Conservation (phyloP, 805 yeast genomes). For the Tanozyma kutaoensis region DNA sequence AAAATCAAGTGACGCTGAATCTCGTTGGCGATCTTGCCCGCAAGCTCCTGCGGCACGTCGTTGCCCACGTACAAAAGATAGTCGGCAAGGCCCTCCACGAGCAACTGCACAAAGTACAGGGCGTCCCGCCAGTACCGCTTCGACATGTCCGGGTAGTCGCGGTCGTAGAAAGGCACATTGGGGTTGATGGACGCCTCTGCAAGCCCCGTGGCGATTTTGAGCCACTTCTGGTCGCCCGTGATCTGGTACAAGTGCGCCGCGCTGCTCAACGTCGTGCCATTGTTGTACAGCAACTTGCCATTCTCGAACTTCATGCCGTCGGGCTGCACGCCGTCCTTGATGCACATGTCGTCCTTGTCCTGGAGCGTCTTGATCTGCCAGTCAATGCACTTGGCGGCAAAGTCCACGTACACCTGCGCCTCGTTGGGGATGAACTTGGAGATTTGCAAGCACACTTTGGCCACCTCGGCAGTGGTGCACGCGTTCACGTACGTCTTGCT, state of each 20-base stretch:
- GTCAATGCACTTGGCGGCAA: constrained; percentile 46
- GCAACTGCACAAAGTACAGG: constrained; percentile 48
- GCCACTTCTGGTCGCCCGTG: constrained; percentile 41
- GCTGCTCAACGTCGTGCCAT: constrained; percentile 51
- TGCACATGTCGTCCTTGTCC: constrained; percentile 41
- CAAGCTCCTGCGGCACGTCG: constrained; percentile 22
- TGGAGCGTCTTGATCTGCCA: constrained; percentile 41
- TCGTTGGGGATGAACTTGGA: constrained; percentile 40
- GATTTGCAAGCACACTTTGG: constrained; percentile 45
- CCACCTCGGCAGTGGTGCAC: constrained; percentile 57
- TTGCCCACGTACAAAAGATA: constrained; percentile 37
- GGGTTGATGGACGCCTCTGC: constrained; percentile 50
- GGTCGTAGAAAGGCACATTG: constrained; percentile 43
- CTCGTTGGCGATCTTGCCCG: constrained; percentile 26
- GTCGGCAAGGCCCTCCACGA: constrained; percentile 58
- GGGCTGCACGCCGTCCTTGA: constrained; percentile 47
- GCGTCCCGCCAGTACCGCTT: constrained; percentile 50
- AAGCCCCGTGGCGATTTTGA: constrained; percentile 27
- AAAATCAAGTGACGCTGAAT: constrained; percentile 40
- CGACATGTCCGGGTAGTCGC: constrained; percentile 42
- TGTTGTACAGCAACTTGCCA: constrained; percentile 50
- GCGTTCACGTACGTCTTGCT: constrained; percentile 46
- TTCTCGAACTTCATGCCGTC: constrained; percentile 29
- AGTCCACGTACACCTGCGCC: constrained; percentile 31
- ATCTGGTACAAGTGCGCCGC: constrained; percentile 33